Conservation (phyloP, 208 protist species). For the Crithidia sp. region DNA sequence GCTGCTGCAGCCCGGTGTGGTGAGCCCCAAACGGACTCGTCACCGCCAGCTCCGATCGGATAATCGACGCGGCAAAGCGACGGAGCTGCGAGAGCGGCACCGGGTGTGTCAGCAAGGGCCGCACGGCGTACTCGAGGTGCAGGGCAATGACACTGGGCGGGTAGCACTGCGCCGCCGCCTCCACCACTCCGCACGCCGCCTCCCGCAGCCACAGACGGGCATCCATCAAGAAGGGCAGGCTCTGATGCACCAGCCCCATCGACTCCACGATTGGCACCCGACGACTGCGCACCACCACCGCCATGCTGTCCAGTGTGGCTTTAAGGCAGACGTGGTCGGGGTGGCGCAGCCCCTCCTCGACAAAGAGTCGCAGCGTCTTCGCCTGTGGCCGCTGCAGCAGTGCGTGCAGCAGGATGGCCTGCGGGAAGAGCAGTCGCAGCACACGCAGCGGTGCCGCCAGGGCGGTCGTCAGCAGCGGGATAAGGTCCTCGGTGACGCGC, state of each 20-base stretch:
- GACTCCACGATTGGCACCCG: conserved; percentile 33
- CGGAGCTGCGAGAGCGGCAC: conserved; percentile 42
- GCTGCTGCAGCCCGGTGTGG: not conserved
- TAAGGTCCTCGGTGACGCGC: conserved; percentile 58
- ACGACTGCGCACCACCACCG: conserved; percentile 37
- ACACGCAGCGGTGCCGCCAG: conserved; percentile 50
- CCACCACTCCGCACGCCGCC: conserved; percentile 58
- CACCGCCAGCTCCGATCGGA: conserved; percentile 24
- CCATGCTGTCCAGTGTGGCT: conserved; percentile 52
- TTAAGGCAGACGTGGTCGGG: conserved; percentile 37
- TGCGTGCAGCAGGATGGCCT: conserved; percentile 61
- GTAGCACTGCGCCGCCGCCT: conserved; percentile 52
- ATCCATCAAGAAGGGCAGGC: conserved; percentile 52
- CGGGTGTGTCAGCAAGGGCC: conserved; percentile 35
- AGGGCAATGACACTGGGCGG: conserved; percentile 47
- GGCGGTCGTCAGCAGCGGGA: conserved; percentile 75
- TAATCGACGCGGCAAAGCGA: conserved; percentile 28
- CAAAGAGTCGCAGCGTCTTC: conserved; percentile 70
- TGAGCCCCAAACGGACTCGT: not conserved
- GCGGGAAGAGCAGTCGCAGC: conserved; percentile 56
- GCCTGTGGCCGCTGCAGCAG: conserved; percentile 39
- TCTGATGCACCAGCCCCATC: conserved; percentile 70
- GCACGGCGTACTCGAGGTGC: conserved; percentile 55
- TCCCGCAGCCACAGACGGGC: conserved; percentile 45
- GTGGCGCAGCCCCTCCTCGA: conserved; percentile 71